Percentiles rank a stretch among this genome's conserved stretches.
Conservation (phyloP, 1,284 basidiomycete genomes). For the Laetiporus sulphureus region DNA sequence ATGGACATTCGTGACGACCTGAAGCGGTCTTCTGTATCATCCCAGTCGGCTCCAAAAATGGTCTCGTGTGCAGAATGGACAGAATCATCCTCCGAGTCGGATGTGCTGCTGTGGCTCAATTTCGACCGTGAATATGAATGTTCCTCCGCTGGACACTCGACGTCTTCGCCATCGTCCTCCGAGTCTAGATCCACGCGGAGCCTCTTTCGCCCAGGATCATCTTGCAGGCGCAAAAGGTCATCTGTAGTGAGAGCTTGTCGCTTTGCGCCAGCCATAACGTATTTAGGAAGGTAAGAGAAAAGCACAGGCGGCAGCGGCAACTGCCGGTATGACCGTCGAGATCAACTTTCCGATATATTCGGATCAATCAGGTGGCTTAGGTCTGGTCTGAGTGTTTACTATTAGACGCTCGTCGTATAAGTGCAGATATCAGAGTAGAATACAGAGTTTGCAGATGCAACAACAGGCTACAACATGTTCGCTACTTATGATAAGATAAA, state of each 20-base stretch:
- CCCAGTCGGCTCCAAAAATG: too few relatives aligned
- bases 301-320: conserved; percentile 2
- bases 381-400: not conserved
- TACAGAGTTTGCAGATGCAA: too few relatives aligned
- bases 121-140: too few relatives aligned
- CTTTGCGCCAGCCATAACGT: conserved; percentile 22
- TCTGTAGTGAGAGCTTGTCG: conserved; percentile 27
- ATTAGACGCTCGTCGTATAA: not conserved
- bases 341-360: not conserved
- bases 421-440: too few relatives aligned
- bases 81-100: too few relatives aligned
- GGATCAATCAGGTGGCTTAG: conserved; percentile 2
- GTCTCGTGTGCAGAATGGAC: too few relatives aligned
- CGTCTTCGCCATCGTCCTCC: conserved; percentile 6
- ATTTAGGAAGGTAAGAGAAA: not conserved
- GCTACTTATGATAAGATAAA: not conserved
- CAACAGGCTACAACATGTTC: not conserved
- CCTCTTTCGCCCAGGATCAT: conserved; percentile 25
- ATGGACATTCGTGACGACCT: conserved; percentile 20
- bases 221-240: conserved; percentile 32
- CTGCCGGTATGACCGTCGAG: conserved; percentile 5
- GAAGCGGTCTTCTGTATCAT: conserved; percentile 9
- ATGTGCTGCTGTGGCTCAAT: too few relatives aligned
- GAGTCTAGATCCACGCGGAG: conserved; percentile 12
- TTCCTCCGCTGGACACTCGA: too few relatives aligned